phyloP scores from a whole-genome alignment of 805 yeast genomes.

The Hanseniaspora valbyensis region DNA sequence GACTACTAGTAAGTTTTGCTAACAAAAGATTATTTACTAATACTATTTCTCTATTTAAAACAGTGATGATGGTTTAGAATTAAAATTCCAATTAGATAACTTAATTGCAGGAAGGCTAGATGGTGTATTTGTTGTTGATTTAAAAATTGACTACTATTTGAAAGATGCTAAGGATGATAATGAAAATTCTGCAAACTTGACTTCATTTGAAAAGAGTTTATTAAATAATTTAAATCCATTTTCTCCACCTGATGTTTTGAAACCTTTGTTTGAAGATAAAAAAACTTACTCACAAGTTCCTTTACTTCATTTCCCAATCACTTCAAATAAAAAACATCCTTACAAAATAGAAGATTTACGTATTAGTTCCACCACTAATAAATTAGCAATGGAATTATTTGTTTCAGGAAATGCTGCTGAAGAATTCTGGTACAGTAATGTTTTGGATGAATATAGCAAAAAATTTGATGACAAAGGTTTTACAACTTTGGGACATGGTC shows the following conservation, averaged over 20 bases:
- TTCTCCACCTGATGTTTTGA: constrained; percentile 19
- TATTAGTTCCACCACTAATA: background rate
- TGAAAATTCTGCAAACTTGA: constrained; percentile 18
- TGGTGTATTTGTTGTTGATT: constrained; percentile 48
- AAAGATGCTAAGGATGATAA: constrained; percentile 14
- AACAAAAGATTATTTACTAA: too few relatives aligned
- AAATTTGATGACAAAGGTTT: constrained; percentile 34
- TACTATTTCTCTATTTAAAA: constrained; percentile 38
- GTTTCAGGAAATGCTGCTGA: constrained; percentile 70
- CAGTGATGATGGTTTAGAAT: constrained; percentile 26
- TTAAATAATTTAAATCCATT: constrained; percentile 12
- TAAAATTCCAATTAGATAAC: constrained; percentile 58
- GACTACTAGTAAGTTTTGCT: too few relatives aligned
- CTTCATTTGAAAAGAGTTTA: constrained; percentile 5
- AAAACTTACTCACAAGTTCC: constrained; percentile 29
- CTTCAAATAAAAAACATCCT: constrained; percentile 22
- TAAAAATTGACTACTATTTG: constrained; percentile 37
- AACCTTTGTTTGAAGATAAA: constrained; percentile 15
- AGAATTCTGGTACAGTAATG: constrained; percentile 72
- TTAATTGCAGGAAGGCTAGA: constrained; percentile 41
- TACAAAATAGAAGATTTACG: constrained; percentile 15
- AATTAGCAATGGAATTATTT: constrained; percentile 38
- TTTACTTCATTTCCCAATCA: constrained; percentile 36
- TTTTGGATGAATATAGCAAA: constrained; percentile 37
- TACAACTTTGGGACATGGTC: constrained; percentile 51